phyloP scores from a whole-genome alignment of 805 yeast genomes.

The Candida lessepsii region DNA sequence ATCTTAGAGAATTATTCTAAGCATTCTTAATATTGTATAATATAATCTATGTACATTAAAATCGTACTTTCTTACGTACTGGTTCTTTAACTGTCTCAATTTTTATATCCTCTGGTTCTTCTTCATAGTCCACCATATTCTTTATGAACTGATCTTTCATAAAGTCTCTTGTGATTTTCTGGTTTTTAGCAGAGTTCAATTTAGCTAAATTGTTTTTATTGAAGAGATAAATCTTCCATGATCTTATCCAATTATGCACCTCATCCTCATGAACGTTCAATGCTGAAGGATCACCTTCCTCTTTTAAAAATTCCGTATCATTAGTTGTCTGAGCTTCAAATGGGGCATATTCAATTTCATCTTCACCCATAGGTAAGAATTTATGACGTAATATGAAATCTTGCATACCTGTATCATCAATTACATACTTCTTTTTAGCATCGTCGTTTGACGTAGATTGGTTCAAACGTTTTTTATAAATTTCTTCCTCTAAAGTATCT shows the following conservation, averaged over 20 bases:
- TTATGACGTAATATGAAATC: constrained; percentile 50
- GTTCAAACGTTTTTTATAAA: constrained; percentile 44
- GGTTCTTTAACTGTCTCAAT: constrained; percentile 5
- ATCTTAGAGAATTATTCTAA: too few relatives aligned
- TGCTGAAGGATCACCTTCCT: constrained; percentile 13
- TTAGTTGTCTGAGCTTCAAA: constrained; percentile 26
- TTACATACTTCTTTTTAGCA: constrained; percentile 36
- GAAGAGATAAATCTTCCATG: constrained; percentile 32
- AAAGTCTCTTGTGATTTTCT: constrained; percentile 19
- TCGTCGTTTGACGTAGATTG: constrained; percentile 13
- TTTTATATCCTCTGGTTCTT: constrained; percentile 2
- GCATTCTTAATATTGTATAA: too few relatives aligned
- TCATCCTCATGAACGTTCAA: constrained; percentile 13
- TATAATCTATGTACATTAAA: constrained; percentile 12
- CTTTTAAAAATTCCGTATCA: not conserved
- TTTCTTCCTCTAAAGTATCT: constrained; percentile 67
- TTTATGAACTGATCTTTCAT: constrained; percentile 21
- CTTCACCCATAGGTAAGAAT: constrained; percentile 36
- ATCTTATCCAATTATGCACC: constrained; percentile 9
- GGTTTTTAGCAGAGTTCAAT: constrained; percentile 22
- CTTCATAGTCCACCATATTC: constrained; percentile 15
- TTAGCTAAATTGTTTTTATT: constrained; percentile 30
- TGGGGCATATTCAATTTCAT: constrained; percentile 35
- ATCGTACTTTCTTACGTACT: constrained; percentile 19
- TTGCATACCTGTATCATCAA: constrained; percentile 60